These are phyloP conservation scores for Amanita subjunquillea DNA, from an alignment of 768 basidiomycete genomes.

Conservation along the genomic window DNA sequence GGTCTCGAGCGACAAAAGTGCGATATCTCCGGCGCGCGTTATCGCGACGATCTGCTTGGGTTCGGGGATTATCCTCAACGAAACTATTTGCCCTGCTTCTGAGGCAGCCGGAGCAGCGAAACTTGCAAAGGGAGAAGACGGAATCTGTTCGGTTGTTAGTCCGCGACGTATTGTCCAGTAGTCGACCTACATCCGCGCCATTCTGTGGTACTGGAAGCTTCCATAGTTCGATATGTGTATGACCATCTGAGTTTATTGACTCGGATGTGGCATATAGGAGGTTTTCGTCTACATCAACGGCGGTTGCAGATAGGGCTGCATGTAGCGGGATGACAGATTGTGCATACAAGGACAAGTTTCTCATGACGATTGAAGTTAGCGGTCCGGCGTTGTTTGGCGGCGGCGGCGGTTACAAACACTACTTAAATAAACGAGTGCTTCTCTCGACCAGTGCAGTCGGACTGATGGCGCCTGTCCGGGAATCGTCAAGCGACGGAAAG, in stretches of 20 bases:
- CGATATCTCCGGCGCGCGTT: constrained; percentile 76
- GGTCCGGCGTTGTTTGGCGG: neutral
- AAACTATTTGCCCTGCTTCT: constrained; percentile 37
- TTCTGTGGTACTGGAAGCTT: constrained; percentile 20
- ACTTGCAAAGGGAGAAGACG: constrained; percentile 21
- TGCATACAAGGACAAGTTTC: constrained; percentile 43
- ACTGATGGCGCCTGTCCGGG: constrained; percentile 10
- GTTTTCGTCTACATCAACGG: constrained; percentile 58
- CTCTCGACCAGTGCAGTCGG: too few relatives aligned
- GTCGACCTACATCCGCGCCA: constrained; percentile 10
- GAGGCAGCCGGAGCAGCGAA: constrained; percentile 25
- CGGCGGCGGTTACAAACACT: neutral
- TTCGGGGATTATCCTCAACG: constrained; percentile 65
- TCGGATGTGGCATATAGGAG: constrained; percentile 51
- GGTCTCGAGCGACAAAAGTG: constrained; percentile 37
- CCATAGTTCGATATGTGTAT: constrained; percentile 53
- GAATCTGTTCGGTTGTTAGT: constrained; percentile 5
- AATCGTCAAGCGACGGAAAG: constrained; percentile 14
- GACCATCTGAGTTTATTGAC: constrained; percentile 29
- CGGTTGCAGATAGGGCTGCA: constrained; percentile 31
- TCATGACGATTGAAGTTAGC: constrained; percentile 14
- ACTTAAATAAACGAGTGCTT: neutral
- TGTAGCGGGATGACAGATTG: constrained; percentile 16
- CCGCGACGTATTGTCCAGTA: neutral
- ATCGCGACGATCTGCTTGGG: constrained; percentile 55